Evolutionary conservation across 2,329 filamentous ascomycete species (phyloP).

Genomic region (Colletotrichum sp.): DNA sequence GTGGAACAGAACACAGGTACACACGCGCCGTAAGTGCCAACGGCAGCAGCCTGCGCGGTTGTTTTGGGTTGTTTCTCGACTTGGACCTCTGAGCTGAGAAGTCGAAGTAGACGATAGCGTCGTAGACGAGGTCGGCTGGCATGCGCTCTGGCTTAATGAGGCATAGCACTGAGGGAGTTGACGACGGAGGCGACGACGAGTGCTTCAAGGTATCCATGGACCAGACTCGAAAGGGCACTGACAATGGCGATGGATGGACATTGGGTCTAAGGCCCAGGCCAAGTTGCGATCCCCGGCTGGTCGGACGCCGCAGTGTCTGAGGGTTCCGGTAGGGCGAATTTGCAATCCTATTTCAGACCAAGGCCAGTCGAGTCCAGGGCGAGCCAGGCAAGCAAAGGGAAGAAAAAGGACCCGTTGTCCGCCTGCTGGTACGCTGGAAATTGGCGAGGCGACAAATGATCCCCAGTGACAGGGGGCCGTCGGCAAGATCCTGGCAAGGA

Average conservation of each 20-base stretch:
- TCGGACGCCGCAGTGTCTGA: conserved; percentile 18
- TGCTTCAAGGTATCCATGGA: not conserved
- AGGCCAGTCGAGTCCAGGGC: not conserved
- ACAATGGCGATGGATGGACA: not conserved
- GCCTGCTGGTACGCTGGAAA: conserved; percentile 1
- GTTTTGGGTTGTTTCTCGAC: not conserved
- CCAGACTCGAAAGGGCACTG: not conserved
- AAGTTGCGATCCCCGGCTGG: conserved; percentile 6
- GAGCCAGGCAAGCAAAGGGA: not conserved
- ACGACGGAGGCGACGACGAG: not conserved
- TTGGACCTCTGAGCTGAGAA: not conserved
- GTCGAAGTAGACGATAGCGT: not conserved
- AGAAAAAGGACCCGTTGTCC: not conserved
- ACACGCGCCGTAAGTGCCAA: not conserved
- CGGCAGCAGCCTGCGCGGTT: not conserved
- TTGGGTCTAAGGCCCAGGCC: not conserved
- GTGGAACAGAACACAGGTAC: not conserved
- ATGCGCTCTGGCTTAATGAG: not conserved
- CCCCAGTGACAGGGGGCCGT: conserved; percentile 1
- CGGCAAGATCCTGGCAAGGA: conserved; percentile 8
- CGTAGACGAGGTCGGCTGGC: not conserved
- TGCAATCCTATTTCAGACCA: not conserved
- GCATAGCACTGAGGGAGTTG: not conserved
- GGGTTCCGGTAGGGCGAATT: conserved; percentile 6
- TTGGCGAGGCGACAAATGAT: conserved; percentile 7